Evolutionary conservation across 768 basidiomycete species (phyloP).

Genomic region (Suillus placidus): DNA sequence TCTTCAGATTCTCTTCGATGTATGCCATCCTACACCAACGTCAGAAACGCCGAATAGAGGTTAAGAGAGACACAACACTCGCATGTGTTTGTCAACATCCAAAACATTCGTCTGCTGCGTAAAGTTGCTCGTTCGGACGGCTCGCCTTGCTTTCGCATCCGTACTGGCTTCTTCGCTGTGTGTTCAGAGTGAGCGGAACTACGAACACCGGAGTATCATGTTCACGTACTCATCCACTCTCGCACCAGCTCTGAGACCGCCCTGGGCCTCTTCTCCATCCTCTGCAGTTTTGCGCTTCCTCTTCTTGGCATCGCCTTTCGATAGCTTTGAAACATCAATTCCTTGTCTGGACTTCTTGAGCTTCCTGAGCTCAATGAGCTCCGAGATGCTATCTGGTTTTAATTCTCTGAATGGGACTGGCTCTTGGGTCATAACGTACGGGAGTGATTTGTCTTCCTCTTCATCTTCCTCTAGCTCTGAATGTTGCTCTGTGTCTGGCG

Average conservation of each 20-base stretch:
- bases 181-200: background rate
- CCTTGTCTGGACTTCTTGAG: conserved; percentile 74
- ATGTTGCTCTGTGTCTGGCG: conserved; percentile 24
- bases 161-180: conserved; percentile 64
- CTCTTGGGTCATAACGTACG: conserved; percentile 44
- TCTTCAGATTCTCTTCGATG: conserved; percentile 90
- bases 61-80: conserved; percentile 30
- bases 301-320: conserved; percentile 80
- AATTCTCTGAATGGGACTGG: conserved; percentile 13
- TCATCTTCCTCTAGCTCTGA: conserved; percentile 35
- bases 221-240: conserved; percentile 51
- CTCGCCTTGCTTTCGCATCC: conserved; percentile 69
- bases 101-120: conserved; percentile 95
- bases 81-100: conserved; percentile 99
- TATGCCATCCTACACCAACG: conserved; percentile 82
- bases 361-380: conserved; percentile 83
- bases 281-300: conserved; percentile 59
- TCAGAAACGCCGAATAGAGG: background rate
- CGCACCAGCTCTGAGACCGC: conserved; percentile 60
- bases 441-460: conserved; percentile 43
- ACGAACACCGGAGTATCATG: conserved; percentile 19
- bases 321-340: conserved; percentile 84
- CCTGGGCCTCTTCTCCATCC: conserved; percentile 44
- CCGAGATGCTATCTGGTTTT: conserved; percentile 58
- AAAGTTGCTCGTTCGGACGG: conserved; percentile 88